These are phyloP conservation scores for Suhomyces sp. DNA, from an alignment of 805 yeast species.

Conservation along the genomic window DNA sequence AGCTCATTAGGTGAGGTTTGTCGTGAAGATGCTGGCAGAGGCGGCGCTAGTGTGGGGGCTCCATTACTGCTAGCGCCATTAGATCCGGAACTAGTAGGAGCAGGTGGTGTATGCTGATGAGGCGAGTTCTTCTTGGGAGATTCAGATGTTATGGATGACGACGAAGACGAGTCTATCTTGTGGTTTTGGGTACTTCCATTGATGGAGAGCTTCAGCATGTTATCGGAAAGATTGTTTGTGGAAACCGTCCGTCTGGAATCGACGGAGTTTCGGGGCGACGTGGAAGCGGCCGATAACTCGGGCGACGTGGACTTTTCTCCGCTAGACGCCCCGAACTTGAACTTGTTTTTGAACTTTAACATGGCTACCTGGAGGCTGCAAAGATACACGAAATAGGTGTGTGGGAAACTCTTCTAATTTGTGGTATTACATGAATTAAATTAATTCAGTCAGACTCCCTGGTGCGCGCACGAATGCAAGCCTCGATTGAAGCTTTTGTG, in stretches of 20 bases:
- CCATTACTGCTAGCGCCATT: neutral
- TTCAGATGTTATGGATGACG: slow-evolving; percentile 1
- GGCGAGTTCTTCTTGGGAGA: neutral
- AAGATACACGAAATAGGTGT: no score
- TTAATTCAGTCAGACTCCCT: neutral
- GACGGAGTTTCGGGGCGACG: slow-evolving; percentile 19
- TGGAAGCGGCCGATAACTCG: slow-evolving; percentile 4
- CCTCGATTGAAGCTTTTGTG: no score
- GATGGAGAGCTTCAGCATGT: slow-evolving; percentile 18
- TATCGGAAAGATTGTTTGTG: slow-evolving; percentile 20
- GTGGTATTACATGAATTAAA: no score
- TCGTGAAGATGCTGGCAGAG: neutral
- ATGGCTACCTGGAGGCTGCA: neutral
- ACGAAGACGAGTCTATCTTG: neutral
- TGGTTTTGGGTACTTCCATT: neutral
- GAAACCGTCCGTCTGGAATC: slow-evolving; percentile 26
- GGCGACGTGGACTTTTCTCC: slow-evolving; percentile 5
- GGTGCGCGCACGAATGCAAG: neutral
- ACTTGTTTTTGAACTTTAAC: slow-evolving; percentile 30
- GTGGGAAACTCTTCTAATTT: no score
- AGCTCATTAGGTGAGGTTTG: neutral
- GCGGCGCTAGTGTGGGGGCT: neutral
- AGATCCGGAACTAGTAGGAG: neutral
- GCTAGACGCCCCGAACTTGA: slow-evolving; percentile 23
- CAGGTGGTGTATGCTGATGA: neutral